Evolutionary conservation across 345 rosid species (phyloP), one percentile per base, ranked within the genome.

Genomic region (Brassica nigra): DNA sequence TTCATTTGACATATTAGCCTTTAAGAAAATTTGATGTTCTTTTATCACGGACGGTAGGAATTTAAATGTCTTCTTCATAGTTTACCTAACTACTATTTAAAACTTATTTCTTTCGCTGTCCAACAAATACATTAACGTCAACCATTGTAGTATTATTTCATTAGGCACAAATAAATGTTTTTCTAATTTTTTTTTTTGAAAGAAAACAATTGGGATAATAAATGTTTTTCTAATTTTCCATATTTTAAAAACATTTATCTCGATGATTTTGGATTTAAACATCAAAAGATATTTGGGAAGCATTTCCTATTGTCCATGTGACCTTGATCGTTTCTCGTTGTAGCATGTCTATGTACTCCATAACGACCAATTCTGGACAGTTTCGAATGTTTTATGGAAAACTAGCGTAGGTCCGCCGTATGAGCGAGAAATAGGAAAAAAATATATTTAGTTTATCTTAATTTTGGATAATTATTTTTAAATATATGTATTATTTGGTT

Each of bases 41-140:
- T 57, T 57, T 18, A 55, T 55, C 61, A 55, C 27, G 62, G 63
- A 23, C 31, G 10, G 66, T 52, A 66, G 66, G 68, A 66, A 34
- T 75, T 75, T 75, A 47, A 75, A 52, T 66, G 55, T 75, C 72
- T n/a, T 75, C 78, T 66, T 75, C 55, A 66, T 54, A 36, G 55
- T 65, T 75, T n/a, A 75, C 78, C 72, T 66, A 75, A 66, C 54
- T 37, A 5, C 39, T 3, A 34, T 65, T 34, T 65, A 1, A 31
- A 14, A 65, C 57, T 30, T 3, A 52, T 20, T 5, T 75, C n/a
- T 75, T 34, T 33, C 55, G 57, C 34, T 54, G 37, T 29, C 33
- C 5, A 10, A 37, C 37, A 33, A 33, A 33, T 33, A 33, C 37
- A 33, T 33, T 33, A 33, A 33, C 8, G 6, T 33, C 6, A 33